Evolutionary conservation across 768 basidiomycete genomes (phyloP).

Genomic region (Sporobolomyces pararoseus): DNA sequence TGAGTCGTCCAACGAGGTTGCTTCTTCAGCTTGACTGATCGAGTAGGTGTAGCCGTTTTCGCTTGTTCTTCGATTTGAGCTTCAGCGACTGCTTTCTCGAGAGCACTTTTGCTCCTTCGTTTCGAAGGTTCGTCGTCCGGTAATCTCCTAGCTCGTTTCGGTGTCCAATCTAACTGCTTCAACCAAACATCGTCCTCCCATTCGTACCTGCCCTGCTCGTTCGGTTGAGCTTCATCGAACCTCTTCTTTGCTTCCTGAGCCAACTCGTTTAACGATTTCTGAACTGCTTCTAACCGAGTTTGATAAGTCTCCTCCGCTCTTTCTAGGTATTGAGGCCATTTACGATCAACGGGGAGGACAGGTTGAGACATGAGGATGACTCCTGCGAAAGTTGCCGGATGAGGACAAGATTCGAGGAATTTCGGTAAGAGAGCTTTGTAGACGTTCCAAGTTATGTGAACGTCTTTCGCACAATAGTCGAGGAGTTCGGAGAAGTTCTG

Average conservation of each 20-base stretch:
- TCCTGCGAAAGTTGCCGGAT: conserved; percentile 88
- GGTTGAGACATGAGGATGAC: conserved; percentile 85
- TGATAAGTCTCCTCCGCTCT: conserved; percentile 72
- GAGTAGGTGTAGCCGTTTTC: too few relatives aligned
- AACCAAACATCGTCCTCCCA: conserved; percentile 65
- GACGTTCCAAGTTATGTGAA: conserved; percentile 75
- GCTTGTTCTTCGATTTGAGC: neutral
- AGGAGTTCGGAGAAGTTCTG: conserved; percentile 60
- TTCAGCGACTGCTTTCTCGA: conserved; percentile 7
- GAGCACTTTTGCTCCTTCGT: conserved; percentile 32
- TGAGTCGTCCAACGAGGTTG: conserved; percentile 9
- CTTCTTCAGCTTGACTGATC: neutral
- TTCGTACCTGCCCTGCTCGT: conserved; percentile 47
- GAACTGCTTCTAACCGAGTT: conserved; percentile 64
- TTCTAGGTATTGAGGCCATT: conserved; percentile 78
- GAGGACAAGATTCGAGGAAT: conserved; percentile 78
- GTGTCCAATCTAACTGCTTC: conserved; percentile 89
- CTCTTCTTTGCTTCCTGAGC: conserved; percentile 58
- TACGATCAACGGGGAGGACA: conserved; percentile 82
- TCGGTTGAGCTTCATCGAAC: conserved; percentile 50
- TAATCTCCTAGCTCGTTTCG: conserved; percentile 55
- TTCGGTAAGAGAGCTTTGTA: conserved; percentile 71
- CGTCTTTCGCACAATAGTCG: conserved; percentile 80
- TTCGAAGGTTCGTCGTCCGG: conserved; percentile 20
- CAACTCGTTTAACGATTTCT: conserved; percentile 61